Conservation (phyloP, 2,329 filamentous ascomycete genomes). For the Botryotinia calthae region DNA sequence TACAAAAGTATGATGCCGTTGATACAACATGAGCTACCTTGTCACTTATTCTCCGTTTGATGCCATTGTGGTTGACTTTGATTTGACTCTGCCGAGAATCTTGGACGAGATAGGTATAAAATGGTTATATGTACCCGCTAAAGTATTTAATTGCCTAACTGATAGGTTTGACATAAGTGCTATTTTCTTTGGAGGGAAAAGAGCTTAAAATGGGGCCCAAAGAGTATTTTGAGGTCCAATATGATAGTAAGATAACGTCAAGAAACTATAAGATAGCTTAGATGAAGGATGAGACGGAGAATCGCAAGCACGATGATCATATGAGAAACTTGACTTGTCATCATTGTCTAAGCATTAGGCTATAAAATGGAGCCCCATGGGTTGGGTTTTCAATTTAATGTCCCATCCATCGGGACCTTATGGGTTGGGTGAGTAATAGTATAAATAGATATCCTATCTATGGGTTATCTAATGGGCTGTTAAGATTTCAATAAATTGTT, state of each 20-base stretch:
- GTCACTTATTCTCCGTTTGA: no score
- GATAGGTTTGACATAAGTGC: no score
- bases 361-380: no score
- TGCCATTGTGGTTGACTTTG: no score
- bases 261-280: no score
- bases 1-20: not conserved
- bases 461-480: no score
- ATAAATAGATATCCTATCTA: no score
- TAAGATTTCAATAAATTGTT: no score
- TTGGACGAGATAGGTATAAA: not conserved
- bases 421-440: no score
- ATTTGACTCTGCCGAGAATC: not conserved
- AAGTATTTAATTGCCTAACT: not conserved
- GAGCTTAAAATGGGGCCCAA: fast-evolving
- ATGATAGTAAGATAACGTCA: not conserved
- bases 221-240: not conserved
- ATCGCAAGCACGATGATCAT: not conserved
- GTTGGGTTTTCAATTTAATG: no score
- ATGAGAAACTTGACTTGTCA: not conserved
- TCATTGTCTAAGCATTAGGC: not conserved
- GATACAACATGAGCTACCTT: not conserved
- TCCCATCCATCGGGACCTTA: no score
- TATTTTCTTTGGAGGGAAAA: not conserved
- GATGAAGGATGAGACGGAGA: not conserved
- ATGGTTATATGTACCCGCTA: not conserved